These are phyloP conservation scores for Rugonectria rugulosa DNA, from an alignment of 2,329 filamentous ascomycete genomes.

Conservation along the genomic window DNA sequence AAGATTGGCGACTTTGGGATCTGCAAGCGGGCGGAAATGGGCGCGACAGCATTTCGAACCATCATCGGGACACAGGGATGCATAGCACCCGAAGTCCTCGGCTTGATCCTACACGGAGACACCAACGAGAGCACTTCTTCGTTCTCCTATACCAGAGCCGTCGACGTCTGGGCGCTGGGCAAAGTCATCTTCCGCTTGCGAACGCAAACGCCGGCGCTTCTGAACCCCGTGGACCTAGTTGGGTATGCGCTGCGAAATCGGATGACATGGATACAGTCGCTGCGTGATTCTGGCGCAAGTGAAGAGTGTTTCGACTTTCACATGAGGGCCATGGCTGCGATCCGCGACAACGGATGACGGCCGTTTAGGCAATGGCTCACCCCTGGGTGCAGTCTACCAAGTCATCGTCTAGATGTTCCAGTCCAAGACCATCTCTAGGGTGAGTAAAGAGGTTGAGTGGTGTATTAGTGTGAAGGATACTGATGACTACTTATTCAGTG, in stretches of 20 bases:
- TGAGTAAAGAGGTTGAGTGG: not conserved
- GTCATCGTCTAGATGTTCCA: not conserved
- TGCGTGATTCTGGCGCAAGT: not conserved
- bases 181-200: not conserved
- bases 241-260: not conserved
- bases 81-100: slow-evolving; percentile 3
- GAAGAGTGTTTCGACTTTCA: not conserved
- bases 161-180: not conserved
- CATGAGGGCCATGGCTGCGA: not conserved
- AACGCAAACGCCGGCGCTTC: not conserved
- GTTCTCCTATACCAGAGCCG: not conserved
- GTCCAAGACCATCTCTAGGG: not conserved
- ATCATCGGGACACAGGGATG: slow-evolving; percentile 1
- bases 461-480: too few species aligned
- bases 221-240: not conserved
- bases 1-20: slow-evolving; percentile 10
- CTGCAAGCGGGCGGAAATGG: slow-evolving; percentile 3
- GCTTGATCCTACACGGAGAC: not conserved
- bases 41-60: not conserved
- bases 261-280: not conserved
- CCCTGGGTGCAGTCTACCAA: not conserved
- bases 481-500: not conserved
- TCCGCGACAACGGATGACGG: not conserved
- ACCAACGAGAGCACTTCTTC: not conserved
- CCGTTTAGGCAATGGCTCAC: not conserved